Conservation (phyloP, 1,139 yeast species). For the Sugiyamaella xylanicola region DNA sequence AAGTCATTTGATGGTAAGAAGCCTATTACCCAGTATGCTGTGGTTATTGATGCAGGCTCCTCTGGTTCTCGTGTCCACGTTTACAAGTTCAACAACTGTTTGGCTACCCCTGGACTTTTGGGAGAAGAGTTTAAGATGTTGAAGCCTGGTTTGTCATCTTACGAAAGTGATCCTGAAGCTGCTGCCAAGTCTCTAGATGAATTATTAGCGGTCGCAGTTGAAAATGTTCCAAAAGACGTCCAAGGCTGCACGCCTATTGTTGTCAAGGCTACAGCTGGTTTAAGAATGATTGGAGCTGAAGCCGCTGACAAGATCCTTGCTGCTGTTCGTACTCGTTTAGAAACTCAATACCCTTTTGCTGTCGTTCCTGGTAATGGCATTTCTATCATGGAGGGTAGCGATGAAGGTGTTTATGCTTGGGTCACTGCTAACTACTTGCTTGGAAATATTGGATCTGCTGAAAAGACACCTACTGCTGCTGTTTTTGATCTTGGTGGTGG, state of each 20-base stretch:
- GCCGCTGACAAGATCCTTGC: conserved; percentile 63
- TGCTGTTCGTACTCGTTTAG: conserved; percentile 75
- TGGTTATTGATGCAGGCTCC: conserved; percentile 97
- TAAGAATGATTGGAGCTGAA: conserved; percentile 78
- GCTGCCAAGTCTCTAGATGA: conserved; percentile 91
- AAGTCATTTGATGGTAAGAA: conserved; percentile 42
- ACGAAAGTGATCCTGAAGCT: conserved; percentile 72
- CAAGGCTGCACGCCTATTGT: conserved; percentile 89
- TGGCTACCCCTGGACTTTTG: conserved; percentile 73
- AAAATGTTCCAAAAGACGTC: conserved; percentile 69
- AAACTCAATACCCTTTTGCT: conserved; percentile 82
- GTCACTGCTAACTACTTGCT: conserved; percentile 89
- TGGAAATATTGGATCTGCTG: conserved; percentile 83
- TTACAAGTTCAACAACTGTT: conserved; percentile 84
- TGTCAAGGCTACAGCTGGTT: conserved; percentile 97
- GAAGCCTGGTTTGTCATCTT: conserved; percentile 89
- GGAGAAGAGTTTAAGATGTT: conserved; percentile 84
- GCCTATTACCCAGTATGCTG: conserved; percentile 58
- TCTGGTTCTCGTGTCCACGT: conserved; percentile 96
- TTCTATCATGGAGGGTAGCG: conserved; percentile 91
- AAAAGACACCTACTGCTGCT: conserved; percentile 81
- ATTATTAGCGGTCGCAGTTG: conserved; percentile 70
- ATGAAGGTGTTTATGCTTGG: conserved; percentile 99
- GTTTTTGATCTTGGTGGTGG: conserved; percentile 99
- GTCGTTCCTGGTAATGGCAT: conserved; percentile 84